Base-by-base conservation (phyloP, 306 rosid species). In the Acacia confusa region DNA sequence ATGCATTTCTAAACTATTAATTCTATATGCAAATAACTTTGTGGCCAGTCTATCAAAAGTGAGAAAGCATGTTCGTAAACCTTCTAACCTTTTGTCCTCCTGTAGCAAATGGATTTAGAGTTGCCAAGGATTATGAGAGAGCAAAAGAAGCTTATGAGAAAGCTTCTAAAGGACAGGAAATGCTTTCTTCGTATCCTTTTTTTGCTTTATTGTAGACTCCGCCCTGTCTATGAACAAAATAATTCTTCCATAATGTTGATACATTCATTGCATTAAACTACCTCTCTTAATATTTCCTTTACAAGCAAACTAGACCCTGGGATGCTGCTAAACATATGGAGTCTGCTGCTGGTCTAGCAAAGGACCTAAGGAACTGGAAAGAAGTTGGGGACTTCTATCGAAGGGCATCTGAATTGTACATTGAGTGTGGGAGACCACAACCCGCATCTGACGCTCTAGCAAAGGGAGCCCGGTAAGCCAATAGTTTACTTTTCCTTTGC, bases 281-380 rank as follows among this genome's bases (percentile, higher is more conserved):
- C 65, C 63, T 58, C 41, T 58, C 34, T 55, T 47, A 61, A 20
- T 74, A 55, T 78, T 53, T 81, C 94, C 92, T 92, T 88, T 74
- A 90, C 88, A 40, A 81, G 83, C 77, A 25, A 77, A 79, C 78
- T 72, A 95, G 99, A 87, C 98, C 96, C 65, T 93, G 99, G 99
- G 98, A 95, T 79, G 97, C 99, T 22, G 98, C 99, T 76, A 93
- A 90, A 86, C 98, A 90, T 84, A 93, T 95, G 97, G 99, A 95
- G 86, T 93, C 99, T 81, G 98, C 99, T 2, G 98, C 90, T 72
- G 93, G 88, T 83, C 85, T 90, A 61, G 99, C 97, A 25, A 95
- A 95, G 89, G 99, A 95, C 50, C 82, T 95, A 55, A 83, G 94
- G 13, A 80, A 91, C 47, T 92, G 92, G 94, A 90, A 27, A 75